Base-by-base conservation (phyloP, 1,139 yeast species). In the Diutina siamensis region DNA sequence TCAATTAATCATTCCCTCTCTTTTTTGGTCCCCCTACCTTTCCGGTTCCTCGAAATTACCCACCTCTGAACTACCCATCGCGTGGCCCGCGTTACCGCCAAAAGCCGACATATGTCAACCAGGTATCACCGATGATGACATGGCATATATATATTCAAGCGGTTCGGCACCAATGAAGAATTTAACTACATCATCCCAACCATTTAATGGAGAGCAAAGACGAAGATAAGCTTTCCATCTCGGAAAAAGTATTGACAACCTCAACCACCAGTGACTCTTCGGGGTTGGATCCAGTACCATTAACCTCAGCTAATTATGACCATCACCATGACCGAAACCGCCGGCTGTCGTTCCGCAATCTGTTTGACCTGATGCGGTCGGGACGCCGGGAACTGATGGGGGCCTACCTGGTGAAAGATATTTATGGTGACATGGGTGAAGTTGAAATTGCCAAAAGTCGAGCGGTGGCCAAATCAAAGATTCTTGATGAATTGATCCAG, bases 371-470 rank as follows among this genome's bases (percentile, higher is more conserved):
- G 42, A 15, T 25, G 12, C 18, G 42, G 5, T 12, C 15, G 5
- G 28, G 28, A 13, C 31, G 42, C n/a, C 31, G 42, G 21, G 42
- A 25, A 12, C 25, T 25, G 42, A 21, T 35, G 15, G 42, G 32
- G 7, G 42, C 42, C 3, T 25, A 25, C 33, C 32, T 25, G 33
- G 42, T 38, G 13, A 60, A 58, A 44, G 68, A 65, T 25, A 65
- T 38, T 25, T 38, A 38, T 15, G 42, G 42, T 3, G 42, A 38
- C 32, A 13, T 38, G 19, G 42, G n/a, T 10, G 42, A 38, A 4
- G 42, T 9, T 4, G 42, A 15, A n/a, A 38, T 38, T 15, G 33
- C 32, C 3, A 7, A 10, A 17, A 8, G 7, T 21, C 21, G 42
- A 10, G 33, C 21, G n/a, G 20, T 18, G 9, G 15, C 32, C 1